phyloP scores from a whole-genome alignment of 345 rosid genomes.

The Brassica carinata region DNA sequence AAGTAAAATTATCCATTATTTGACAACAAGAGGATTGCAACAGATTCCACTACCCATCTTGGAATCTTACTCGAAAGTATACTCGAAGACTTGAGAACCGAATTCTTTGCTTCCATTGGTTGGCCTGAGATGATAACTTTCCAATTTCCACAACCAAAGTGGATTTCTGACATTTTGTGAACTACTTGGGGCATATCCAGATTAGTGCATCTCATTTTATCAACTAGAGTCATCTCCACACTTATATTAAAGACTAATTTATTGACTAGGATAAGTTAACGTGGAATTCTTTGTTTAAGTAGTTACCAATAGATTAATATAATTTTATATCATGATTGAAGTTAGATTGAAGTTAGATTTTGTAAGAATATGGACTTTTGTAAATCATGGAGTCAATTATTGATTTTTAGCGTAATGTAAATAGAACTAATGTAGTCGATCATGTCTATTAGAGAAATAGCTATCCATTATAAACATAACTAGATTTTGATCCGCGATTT shows the following conservation, averaged over 20 bases:
- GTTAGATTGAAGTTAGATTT: neutral
- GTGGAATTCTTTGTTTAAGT: neutral
- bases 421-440: neutral
- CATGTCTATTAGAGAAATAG: neutral
- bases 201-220: neutral
- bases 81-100: neutral
- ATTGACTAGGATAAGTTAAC: neutral
- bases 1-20: neutral
- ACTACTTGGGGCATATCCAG: neutral
- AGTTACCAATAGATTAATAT: neutral
- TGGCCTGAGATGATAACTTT: neutral
- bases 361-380: neutral
- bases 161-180: neutral
- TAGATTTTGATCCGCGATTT: no score
- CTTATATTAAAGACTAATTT: neutral
- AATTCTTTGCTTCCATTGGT: neutral
- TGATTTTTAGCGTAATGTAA: neutral
- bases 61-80: neutral
- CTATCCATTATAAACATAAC: no score
- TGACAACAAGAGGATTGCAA: neutral
- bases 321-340: neutral
- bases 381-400: neutral
- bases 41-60: neutral
- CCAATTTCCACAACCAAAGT: neutral
- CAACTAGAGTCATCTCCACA: neutral